A percentile compares a stretch with the other conserved stretches of the same genome.
Conservation (phyloP, 2,329 filamentous ascomycete species). For the Aspergillus sojae region DNA sequence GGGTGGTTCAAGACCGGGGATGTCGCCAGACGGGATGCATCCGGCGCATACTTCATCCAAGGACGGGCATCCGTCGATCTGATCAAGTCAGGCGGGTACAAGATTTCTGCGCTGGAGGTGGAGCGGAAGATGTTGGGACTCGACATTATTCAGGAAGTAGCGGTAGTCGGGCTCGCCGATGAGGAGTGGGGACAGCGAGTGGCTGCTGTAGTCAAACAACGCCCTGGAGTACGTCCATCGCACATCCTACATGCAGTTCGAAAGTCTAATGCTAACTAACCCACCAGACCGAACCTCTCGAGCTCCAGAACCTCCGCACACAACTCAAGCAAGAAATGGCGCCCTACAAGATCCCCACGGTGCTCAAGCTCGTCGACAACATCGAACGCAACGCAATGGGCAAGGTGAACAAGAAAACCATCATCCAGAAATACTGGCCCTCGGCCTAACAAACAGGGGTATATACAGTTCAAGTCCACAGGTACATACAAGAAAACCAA, state of each 20-base stretch:
- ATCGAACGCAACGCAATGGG: conserved; percentile 73
- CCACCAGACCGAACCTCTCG: conserved; percentile 29
- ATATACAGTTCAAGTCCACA: background rate
- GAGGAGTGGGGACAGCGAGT: conserved; percentile 59
- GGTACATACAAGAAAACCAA: background rate
- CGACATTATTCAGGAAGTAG: conserved; percentile 54
- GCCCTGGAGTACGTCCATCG: conserved; percentile 34
- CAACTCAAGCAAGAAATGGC: conserved; percentile 59
- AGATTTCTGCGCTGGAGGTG: conserved; percentile 58
- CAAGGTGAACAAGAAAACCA: conserved; percentile 60
- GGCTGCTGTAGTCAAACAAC: conserved; percentile 53
- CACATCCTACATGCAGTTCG: background rate
- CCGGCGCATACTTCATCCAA: conserved; percentile 55
- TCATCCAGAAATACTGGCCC: conserved; percentile 44
- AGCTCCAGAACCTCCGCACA: conserved; percentile 35
- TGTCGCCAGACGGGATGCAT: conserved; percentile 39
- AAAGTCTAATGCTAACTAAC: conserved; percentile 8
- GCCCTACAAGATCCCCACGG: conserved; percentile 90
- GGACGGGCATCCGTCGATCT: conserved; percentile 57
- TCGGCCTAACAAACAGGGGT: conserved; percentile 8
- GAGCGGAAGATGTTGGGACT: conserved; percentile 56
- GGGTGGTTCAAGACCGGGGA: conserved; percentile 56
- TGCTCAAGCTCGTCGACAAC: conserved; percentile 76
- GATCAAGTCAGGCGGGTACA: conserved; percentile 60
- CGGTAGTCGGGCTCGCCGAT: conserved; percentile 57